Evolutionary conservation across 2,329 filamentous ascomycete species (phyloP).

Genomic region (Aspergillus novoparasiticus): DNA sequence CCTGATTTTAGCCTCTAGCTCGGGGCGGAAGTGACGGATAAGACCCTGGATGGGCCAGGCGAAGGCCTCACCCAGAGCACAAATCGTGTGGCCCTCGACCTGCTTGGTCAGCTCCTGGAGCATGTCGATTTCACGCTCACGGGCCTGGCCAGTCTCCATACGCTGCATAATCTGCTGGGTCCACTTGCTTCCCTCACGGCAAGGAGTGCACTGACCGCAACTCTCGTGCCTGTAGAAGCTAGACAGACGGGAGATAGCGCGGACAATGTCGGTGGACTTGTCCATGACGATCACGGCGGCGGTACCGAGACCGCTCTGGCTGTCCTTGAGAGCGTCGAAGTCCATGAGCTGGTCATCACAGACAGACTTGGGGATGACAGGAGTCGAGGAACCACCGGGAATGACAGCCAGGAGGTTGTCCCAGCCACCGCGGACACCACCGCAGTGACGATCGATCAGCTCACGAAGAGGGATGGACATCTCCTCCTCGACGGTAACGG

Average conservation of each 20-base stretch:
- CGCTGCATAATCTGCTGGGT: slow-evolving; percentile 98
- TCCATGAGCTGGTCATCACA: slow-evolving; percentile 99
- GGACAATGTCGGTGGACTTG: slow-evolving; percentile 93
- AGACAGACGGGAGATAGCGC: slow-evolving; percentile 86
- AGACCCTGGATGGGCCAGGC: slow-evolving; percentile 98
- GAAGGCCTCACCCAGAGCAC: slow-evolving; percentile 95
- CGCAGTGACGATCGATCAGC: slow-evolving; percentile 97
- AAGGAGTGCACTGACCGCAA: slow-evolving; percentile 98
- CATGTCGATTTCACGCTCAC: slow-evolving; percentile 96
- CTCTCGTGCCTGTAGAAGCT: slow-evolving; percentile 99
- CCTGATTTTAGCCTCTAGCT: slow-evolving; percentile 88
- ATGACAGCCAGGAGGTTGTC: slow-evolving; percentile 96
- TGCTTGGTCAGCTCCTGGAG: slow-evolving; percentile 98
- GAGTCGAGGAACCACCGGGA: slow-evolving; percentile 93
- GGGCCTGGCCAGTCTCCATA: slow-evolving; percentile 87
- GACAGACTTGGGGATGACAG: slow-evolving; percentile 84
- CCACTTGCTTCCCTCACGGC: slow-evolving; percentile 98
- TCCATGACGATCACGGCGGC: slow-evolving; percentile 99
- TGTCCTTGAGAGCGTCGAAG: slow-evolving; percentile 97
- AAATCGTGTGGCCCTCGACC: slow-evolving; percentile 98
- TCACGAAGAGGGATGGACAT: slow-evolving; percentile 97
- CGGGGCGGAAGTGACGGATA: slow-evolving; percentile 96
- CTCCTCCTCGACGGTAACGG: slow-evolving; percentile 96
- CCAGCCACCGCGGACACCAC: slow-evolving; percentile 94
- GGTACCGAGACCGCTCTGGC: slow-evolving; percentile 93